A percentile compares a stretch with the other conserved stretches of the same genome.
phyloP scores from a whole-genome alignment of 2,329 filamentous ascomycete species.

The Pseudonectria buxi region DNA sequence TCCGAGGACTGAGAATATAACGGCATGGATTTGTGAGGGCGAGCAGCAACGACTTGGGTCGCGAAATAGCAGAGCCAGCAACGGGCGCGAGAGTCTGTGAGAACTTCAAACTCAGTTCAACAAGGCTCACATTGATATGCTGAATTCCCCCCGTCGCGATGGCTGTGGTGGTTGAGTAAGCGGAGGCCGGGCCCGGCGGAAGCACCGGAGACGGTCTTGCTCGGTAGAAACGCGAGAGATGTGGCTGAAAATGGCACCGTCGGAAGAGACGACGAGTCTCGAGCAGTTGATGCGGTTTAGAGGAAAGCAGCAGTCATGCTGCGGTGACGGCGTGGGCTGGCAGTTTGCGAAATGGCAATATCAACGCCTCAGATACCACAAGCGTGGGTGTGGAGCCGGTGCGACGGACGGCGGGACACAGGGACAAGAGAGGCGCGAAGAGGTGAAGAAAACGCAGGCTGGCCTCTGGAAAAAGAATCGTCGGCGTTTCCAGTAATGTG shows the following conservation, averaged over 20 bases:
- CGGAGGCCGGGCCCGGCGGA: constrained; percentile 8
- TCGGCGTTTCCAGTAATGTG: no score
- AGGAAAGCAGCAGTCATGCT: constrained; percentile 3
- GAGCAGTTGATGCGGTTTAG: background rate
- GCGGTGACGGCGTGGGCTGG: constrained; percentile 2
- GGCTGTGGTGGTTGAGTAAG: no score
- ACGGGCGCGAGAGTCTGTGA: background rate
- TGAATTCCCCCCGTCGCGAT: no score
- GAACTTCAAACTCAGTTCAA: background rate
- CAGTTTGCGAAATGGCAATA: constrained; percentile 4
- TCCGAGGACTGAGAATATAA: constrained; percentile 17
- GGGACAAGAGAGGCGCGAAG: constrained; percentile 9
- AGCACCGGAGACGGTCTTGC: constrained; percentile 18
- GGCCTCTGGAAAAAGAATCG: constrained; percentile 6
- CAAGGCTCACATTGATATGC: background rate
- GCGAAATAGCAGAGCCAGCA: background rate
- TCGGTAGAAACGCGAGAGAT: no score
- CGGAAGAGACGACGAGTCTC: no score
- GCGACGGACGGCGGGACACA: constrained; percentile 6
- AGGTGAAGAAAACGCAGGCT: constrained; percentile 6
- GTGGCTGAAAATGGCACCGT: no score
- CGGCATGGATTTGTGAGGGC: constrained; percentile 13
- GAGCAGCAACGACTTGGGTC: background rate
- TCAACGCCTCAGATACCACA: constrained; percentile 11
- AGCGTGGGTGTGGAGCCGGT: constrained; percentile 16